Percentiles rank a stretch among this genome's conserved stretches.
Conservation (phyloP, 1,139 yeast species). For the Candida buenavistaensis region DNA sequence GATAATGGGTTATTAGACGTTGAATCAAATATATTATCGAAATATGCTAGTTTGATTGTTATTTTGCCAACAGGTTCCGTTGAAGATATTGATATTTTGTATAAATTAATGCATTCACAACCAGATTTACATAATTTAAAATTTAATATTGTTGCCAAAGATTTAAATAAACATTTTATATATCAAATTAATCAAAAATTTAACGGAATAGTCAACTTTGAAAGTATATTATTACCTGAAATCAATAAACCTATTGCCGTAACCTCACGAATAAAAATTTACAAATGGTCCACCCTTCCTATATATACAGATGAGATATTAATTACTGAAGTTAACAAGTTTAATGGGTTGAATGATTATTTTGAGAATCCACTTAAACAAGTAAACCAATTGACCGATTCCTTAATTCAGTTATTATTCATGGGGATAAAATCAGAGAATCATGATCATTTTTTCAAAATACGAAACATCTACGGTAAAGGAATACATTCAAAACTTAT, state of each 20-base stretch:
- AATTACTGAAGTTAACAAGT: conserved; percentile 18
- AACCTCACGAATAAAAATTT: conserved; percentile 24
- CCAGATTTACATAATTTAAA: conserved; percentile 13
- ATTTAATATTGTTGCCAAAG: conserved; percentile 30
- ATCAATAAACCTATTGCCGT: conserved; percentile 15
- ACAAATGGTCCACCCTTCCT: conserved; percentile 36
- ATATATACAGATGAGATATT: conserved; percentile 28
- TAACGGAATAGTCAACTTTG: conserved; percentile 23
- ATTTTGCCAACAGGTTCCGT: conserved; percentile 22
- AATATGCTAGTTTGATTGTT: conserved; percentile 38
- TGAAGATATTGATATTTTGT: conserved; percentile 18
- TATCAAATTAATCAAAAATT: conserved; percentile 29
- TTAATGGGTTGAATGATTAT: conserved; percentile 28
- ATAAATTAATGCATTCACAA: conserved; percentile 13
- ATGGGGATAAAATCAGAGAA: conserved; percentile 14
- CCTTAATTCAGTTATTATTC: conserved; percentile 27
- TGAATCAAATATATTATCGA: conserved; percentile 16
- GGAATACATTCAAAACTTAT: conserved; percentile 41
- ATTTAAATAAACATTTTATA: conserved; percentile 29
- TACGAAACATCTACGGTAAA: conserved; percentile 40
- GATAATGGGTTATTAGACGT: conserved; percentile 21
- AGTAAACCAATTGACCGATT: conserved; percentile 26
- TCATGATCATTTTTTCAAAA: conserved; percentile 22
- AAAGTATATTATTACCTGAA: conserved; percentile 15
- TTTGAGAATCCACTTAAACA: conserved; percentile 37